phyloP scores from a whole-genome alignment of 1,284 basidiomycete genomes.

The Waitea zeae region DNA sequence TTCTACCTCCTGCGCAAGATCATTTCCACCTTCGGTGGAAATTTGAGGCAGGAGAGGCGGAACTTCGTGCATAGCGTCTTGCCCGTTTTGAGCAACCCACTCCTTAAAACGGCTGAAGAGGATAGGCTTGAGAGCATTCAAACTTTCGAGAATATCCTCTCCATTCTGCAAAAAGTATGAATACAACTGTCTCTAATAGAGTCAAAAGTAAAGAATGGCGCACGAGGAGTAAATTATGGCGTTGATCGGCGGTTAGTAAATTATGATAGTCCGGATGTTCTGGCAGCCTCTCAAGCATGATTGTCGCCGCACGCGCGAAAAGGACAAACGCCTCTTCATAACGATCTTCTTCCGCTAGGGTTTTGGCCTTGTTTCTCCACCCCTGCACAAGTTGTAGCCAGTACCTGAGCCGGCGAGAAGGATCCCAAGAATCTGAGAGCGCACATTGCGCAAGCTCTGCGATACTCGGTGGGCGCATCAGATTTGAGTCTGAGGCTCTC shows the following conservation, averaged over 20 bases:
- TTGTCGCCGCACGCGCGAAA: constrained; percentile 40
- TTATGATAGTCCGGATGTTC: constrained; percentile 32
- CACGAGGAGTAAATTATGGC: constrained; percentile 36
- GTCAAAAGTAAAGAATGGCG: constrained; percentile 13
- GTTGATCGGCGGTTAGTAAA: constrained; percentile 25
- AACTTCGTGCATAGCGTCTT: too few species aligned
- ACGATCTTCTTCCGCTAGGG: constrained; percentile 23
- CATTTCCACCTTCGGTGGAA: too few species aligned
- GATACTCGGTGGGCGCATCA: constrained; percentile 30
- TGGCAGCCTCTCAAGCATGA: constrained; percentile 45
- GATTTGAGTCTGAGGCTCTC: too few species aligned
- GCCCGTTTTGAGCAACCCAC: constrained; percentile 10
- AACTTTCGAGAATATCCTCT: constrained; percentile 35
- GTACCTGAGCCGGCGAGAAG: constrained; percentile 29
- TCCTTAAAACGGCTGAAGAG: constrained; percentile 19
- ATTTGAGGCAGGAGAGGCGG: too few species aligned
- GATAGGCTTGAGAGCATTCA: constrained; percentile 17
- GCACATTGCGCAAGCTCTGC: constrained; percentile 38
- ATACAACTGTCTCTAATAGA: constrained; percentile 3
- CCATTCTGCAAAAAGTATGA: constrained; percentile 40
- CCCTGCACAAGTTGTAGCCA: constrained; percentile 36
- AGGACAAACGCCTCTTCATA: constrained; percentile 39
- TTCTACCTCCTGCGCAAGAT: too few species aligned
- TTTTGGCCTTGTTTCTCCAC: constrained; percentile 27
- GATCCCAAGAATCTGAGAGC: constrained; percentile 28